Evolutionary conservation across 768 basidiomycete species (phyloP), one percentile per base, ranked within the genome.

Genomic region (Tricholomella constricta): DNA sequence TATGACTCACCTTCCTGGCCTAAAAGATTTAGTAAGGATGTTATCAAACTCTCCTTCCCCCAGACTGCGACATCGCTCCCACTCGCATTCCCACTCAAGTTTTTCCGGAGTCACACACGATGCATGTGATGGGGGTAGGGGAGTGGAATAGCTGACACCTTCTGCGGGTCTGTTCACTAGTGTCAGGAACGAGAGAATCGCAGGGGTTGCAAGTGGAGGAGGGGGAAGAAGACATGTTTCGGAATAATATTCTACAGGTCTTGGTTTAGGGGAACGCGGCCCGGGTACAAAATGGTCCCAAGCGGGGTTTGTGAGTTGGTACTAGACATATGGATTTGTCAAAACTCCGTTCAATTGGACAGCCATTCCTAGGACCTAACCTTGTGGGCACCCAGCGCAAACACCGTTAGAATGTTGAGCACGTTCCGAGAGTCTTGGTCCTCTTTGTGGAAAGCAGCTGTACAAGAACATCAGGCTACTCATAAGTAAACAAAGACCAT

Each of bases 11-110:
- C 79, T 83, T 64, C 89, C 87, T 3, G 84, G 81, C 25, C 67
- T 72, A 61, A 86, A 88, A 15, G 78, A 75, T 11, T 74, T 72
- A 5, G 77, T 72, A 20, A 78, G 60, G 9, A 66, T 48, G n/a
- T 62, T 66, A 47, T 64, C 62, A 26, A 66, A 66, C 41, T 73
- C 65, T 5, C 59, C 56, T 37, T 63, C 56, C 35, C 71, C 71
- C 6, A 76, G 56, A 51, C 64, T 74, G 40, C 78, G 61, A 62
- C 81, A 83, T 36, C 85, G 76, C 22, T 78, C 76, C 85, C 89
- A 90, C 60, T 89, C 88, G 35, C 77, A 75, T 51, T 88, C 83
- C 86, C 86, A 89, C 60, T 88, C 84, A 25, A 70, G 67, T 52
- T 77, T 79, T 20, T 66, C 61, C 15, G 65, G 59, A 4, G 57